phyloP scores from a whole-genome alignment of 352 stramenopile species.

The Pythium guiyangense region DNA sequence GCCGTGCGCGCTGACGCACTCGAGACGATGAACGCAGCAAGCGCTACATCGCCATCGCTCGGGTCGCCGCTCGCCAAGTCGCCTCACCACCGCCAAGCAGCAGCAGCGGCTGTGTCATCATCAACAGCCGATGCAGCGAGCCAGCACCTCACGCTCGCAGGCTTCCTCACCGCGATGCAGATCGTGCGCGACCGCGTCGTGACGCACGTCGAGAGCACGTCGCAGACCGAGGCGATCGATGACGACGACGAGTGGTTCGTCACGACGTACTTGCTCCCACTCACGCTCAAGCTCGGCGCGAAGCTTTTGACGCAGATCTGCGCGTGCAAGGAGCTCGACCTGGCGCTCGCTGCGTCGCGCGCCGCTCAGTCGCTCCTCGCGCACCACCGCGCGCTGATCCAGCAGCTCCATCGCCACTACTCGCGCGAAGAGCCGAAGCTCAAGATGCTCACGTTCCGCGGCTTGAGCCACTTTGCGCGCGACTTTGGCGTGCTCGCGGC shows the following conservation, averaged over 20 bases:
- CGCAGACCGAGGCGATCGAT: slow-evolving; percentile 34
- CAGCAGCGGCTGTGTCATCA: no score
- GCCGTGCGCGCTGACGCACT: no score
- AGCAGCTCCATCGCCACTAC: slow-evolving; percentile 56
- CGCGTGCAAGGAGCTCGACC: slow-evolving; percentile 51
- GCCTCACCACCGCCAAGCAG: no score
- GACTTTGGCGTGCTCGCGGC: no score
- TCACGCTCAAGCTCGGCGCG: slow-evolving; percentile 37
- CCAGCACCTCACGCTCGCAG: no score
- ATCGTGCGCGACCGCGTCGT: slow-evolving; percentile 53
- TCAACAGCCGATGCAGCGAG: no score
- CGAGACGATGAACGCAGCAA: no score
- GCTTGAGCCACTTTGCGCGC: no score
- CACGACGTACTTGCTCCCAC: slow-evolving; percentile 43
- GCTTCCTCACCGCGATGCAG: slow-evolving; percentile 52
- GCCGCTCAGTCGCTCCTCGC: slow-evolving; percentile 21
- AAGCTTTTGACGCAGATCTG: slow-evolving; percentile 44
- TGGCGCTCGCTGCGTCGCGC: slow-evolving; percentile 19
- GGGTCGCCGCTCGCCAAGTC: no score
- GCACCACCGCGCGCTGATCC: slow-evolving; percentile 31
- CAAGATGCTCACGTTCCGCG: slow-evolving; percentile 55
- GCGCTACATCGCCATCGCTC: no score
- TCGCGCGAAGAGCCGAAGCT: slow-evolving; percentile 32
- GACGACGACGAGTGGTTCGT: slow-evolving; percentile 68
- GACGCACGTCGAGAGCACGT: slow-evolving; percentile 36